phyloP scores from a whole-genome alignment of 495 filamentous ascomycete species.

The Staphylotrichum tortipilum region DNA sequence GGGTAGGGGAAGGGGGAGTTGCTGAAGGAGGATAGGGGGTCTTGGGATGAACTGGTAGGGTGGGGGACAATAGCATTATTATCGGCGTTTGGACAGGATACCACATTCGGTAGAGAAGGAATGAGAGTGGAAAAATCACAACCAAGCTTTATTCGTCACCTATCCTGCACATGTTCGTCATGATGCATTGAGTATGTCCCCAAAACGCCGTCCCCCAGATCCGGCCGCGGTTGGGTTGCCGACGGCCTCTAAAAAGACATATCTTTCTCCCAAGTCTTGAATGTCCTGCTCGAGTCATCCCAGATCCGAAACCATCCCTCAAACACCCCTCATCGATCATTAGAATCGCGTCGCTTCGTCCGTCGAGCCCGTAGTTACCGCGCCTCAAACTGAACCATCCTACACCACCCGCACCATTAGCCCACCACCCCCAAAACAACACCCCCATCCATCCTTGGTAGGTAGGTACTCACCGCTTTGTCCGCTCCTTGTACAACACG shows the following conservation, averaged over 20 bases:
- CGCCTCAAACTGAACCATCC: constrained; percentile 98
- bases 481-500: constrained; percentile 95
- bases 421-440: no score
- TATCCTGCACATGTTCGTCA: neutral
- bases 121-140: no score
- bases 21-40: neutral
- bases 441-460: neutral
- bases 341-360: no score
- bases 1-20: neutral
- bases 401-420: constrained; percentile 9
- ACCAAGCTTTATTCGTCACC: no score
- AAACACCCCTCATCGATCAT: neutral
- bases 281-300: no score
- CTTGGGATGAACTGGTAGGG: no score
- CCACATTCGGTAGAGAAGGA: constrained; percentile 24
- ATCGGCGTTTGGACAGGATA: constrained; percentile 29
- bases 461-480: constrained; percentile 92
- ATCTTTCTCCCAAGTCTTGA: no score
- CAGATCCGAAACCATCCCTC: neutral
- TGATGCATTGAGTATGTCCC: neutral
- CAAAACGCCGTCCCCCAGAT: constrained; percentile 10
- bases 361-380: no score
- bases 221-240: no score
- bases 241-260: no score
- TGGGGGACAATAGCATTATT: constrained; percentile 6